Evolutionary conservation across 2,329 filamentous ascomycete genomes (phyloP), one percentile per base, ranked within the genome.

Genomic region (Teratosphaeria epicoccoides): DNA sequence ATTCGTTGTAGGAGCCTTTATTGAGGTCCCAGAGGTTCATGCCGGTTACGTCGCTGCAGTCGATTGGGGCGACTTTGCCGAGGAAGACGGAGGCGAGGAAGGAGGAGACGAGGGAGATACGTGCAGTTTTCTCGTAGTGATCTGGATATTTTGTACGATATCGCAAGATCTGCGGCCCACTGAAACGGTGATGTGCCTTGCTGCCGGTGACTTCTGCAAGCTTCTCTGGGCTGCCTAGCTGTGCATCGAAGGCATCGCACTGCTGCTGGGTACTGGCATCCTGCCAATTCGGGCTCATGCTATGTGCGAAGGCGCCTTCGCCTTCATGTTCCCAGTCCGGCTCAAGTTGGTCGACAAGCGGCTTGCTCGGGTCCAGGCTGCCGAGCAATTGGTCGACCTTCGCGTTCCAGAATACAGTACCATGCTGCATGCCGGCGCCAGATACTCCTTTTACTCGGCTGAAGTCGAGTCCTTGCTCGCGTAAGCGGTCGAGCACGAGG

Each of bases 11-110:
- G 20, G 71, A 68, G 58, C 86, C 82, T 20, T 78, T 75, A 57
- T 82, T 75, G 58, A 97, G 89, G 63, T 97, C 88, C 88, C 89
- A 97, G 6, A 98, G 76, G 67, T 97, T 95, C 85, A 95, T 95
- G 50, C 93, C 93, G 63, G 89, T 95, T 23, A 91, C 90, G 71
- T 98, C 93, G 63, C 86, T 85, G 61, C 95, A 90, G 67, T 98
- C 93, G 59, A 96, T 84, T 0, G 90, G 88, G 0, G 93, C 91
- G 57, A 96, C 78, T 57, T 77, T 74, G 51, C 93, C 93, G 12
- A 96, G 77, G 68, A 98, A 86, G 14, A 97, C 70, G 0, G 91
- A 96, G 2, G 91, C 90, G 49, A 97, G 77, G 75, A 95, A 98
- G 0, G 91, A 96, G 0, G 91, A 97, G 12, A 96, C 90, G 45